Base-by-base conservation (phyloP, 2,329 filamentous ascomycete species). In the Calonectria montana region DNA sequence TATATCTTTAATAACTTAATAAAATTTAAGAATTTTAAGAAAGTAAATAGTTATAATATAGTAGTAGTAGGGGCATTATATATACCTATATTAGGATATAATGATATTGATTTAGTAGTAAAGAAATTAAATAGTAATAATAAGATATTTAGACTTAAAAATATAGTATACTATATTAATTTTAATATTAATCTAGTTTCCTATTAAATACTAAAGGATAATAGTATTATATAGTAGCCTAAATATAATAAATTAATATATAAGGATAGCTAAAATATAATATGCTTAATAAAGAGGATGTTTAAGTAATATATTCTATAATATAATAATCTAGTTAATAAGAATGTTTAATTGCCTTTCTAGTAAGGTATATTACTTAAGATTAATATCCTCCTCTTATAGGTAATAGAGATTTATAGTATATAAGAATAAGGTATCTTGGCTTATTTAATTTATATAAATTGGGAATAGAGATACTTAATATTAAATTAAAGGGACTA, bases 401-500 rank as follows among this genome's bases (percentile, higher is more conserved):
- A 43, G 15, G 39, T 4, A 43, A 43, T 43, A 43, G 16, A 16
- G 16, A 43, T 43, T 15, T 15, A 43, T 43, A 16, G 16, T 43
- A 43, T 43, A 13, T 43, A 43, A 43, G n/a, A n/a, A n/a, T n/a
- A n/a, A n/a, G n/a, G n/a, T n/a, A n/a, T n/a, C n/a, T n/a, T n/a
- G n/a, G n/a, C n/a, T n/a, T n/a, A n/a, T n/a, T n/a, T n/a, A n/a
- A n/a, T n/a, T n/a, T n/a, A n/a, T n/a, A n/a, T n/a, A n/a, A n/a
- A n/a, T n/a, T n/a, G n/a, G n/a, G n/a, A n/a, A n/a, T n/a, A n/a
- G n/a, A n/a, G n/a, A n/a, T n/a, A n/a, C n/a, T n/a, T n/a, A n/a
- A n/a, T n/a, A n/a, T n/a, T n/a, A n/a, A n/a, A n/a, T n/a, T n/a
- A 43, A 43, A 18, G 72, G 73, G 16, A 43, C 39, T 43, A 43